Conservation (phyloP, 345 rosid genomes). For the sweet orange (Citrus sinensis) region DVS_A1.0 CM039169.1:22228001-22228500, state of each 20-base stretch:
- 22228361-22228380: neutral
- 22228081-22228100: conserved; percentile 18
- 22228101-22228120: conserved; percentile 18
- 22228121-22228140: conserved; percentile 13
- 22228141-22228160: neutral
- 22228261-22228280: conserved; percentile 13
- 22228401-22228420: neutral
- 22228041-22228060: conserved; percentile 10
- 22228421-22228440: conserved; percentile 21
- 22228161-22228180: neutral
- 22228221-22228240: conserved; percentile 29
- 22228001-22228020: conserved; percentile 3
- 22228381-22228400: neutral
- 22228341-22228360: conserved; percentile 26
- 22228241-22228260: conserved; percentile 25
- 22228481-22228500: conserved; percentile 57
- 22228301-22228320: neutral
- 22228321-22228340: neutral
- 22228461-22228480: conserved; percentile 65
- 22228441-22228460: conserved; percentile 74
- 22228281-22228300: conserved; percentile 30
- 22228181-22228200: neutral
- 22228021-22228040: conserved; percentile 24
- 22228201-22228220: conserved; percentile 17
- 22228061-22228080: conserved; percentile 2